Percentiles rank a stretch among this genome's conserved stretches.
phyloP scores from a whole-genome alignment of 352 stramenopile species.

The Aphanomyces stellatus region DNA sequence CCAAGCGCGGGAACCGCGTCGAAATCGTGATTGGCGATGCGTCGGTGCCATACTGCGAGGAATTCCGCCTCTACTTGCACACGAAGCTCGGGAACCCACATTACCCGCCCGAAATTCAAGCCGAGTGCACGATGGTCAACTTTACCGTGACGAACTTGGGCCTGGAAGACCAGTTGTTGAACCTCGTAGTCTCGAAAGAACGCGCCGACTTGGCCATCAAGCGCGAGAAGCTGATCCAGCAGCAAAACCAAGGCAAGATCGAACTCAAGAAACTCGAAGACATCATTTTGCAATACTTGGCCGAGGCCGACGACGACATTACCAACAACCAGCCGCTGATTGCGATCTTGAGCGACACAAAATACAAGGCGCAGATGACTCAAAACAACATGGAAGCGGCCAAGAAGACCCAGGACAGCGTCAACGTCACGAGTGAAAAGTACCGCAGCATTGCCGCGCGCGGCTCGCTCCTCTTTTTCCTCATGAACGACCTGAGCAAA shows the following conservation, averaged over 20 bases:
- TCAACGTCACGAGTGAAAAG: conserved; percentile 92
- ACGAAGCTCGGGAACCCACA: conserved; percentile 94
- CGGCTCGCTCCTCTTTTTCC: conserved; percentile 92
- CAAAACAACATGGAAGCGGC: conserved; percentile 90
- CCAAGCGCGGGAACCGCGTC: conserved; percentile 86
- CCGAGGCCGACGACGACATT: conserved; percentile 94
- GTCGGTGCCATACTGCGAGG: conserved; percentile 90
- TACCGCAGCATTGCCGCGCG: conserved; percentile 91
- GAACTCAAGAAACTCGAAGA: conserved; percentile 95
- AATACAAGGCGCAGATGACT: conserved; percentile 87
- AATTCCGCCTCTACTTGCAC: conserved; percentile 91
- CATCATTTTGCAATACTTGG: conserved; percentile 91
- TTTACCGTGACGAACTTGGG: conserved; percentile 91
- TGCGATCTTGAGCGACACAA: conserved; percentile 92
- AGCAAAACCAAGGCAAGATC: conserved; percentile 95
- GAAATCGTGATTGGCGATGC: conserved; percentile 94
- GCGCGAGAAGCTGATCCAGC: conserved; percentile 87
- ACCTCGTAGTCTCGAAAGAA: conserved; percentile 90
- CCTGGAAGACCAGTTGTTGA: conserved; percentile 89
- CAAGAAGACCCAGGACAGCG: conserved; percentile 88
- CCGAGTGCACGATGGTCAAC: conserved; percentile 92
- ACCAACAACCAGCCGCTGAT: conserved; percentile 96
- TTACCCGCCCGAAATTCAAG: conserved; percentile 93
- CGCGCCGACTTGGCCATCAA: conserved; percentile 74
- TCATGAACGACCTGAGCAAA: conserved; percentile 96